These are phyloP conservation scores for Mycena olivaceomarginata DNA, from an alignment of 768 basidiomycete species.

Conservation along the genomic window DNA sequence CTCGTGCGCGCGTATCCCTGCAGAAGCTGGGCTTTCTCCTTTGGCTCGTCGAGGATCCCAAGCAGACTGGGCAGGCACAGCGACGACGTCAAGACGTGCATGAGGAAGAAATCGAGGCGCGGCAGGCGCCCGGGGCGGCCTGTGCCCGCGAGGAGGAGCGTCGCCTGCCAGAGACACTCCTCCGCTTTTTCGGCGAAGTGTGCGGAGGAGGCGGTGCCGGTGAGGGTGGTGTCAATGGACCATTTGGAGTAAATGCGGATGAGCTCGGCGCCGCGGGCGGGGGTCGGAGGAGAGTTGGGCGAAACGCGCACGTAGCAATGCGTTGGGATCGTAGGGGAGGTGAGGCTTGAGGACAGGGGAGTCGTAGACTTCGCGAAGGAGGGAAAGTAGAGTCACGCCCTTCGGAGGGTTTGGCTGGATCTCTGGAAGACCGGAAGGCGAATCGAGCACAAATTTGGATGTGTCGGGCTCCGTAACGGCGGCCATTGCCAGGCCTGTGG, in stretches of 20 bases:
- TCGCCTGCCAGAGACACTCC: slow-evolving; percentile 60
- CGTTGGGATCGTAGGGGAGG: slow-evolving; percentile 70
- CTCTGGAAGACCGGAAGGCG: slow-evolving; percentile 21
- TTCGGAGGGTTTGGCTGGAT: slow-evolving; percentile 11
- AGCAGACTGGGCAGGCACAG: slow-evolving; percentile 63
- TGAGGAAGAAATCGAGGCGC: slow-evolving; percentile 63
- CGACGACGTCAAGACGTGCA: slow-evolving; percentile 64
- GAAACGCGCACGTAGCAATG: slow-evolving; percentile 47
- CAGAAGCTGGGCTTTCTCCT: slow-evolving; percentile 57
- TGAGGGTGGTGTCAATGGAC: slow-evolving; percentile 51
- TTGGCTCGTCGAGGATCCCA: slow-evolving; percentile 40
- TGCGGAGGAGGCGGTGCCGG: slow-evolving; percentile 31
- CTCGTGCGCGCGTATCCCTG: slow-evolving; percentile 55
- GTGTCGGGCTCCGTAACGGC: neutral
- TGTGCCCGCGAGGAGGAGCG: slow-evolving; percentile 60
- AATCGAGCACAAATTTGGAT: slow-evolving; percentile 21
- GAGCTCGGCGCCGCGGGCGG: slow-evolving; percentile 57
- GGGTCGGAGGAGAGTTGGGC: slow-evolving; percentile 49
- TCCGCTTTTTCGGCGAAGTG: slow-evolving; percentile 56
- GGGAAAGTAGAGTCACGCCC: slow-evolving; percentile 66
- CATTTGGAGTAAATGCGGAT: slow-evolving; percentile 57
- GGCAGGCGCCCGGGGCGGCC: slow-evolving; percentile 58
- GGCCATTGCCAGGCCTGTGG: slow-evolving; percentile 34
- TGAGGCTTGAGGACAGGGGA: slow-evolving; percentile 68
- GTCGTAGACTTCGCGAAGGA: slow-evolving; percentile 71